A percentile compares a stretch with the other conserved stretches of the same genome.
Evolutionary conservation across 2,329 filamentous ascomycete species (phyloP).

Genomic region (Epicoccum sorghinum): DNA sequence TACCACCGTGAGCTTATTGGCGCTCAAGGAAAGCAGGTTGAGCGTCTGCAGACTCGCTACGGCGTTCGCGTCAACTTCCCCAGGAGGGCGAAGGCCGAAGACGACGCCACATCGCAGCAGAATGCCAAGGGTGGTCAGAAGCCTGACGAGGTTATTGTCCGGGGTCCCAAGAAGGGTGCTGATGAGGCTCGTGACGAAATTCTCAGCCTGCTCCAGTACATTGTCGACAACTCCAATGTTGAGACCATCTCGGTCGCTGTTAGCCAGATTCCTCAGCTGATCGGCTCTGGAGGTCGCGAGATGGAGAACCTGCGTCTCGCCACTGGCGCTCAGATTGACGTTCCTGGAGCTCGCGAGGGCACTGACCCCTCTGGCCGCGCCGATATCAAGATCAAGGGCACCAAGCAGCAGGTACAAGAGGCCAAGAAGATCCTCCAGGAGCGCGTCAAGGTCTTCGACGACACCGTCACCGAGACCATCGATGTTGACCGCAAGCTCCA

Average conservation of each 20-base stretch:
- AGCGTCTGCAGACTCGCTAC: constrained; percentile 90
- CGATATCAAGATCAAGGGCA: constrained; percentile 90
- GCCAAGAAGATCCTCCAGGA: constrained; percentile 90
- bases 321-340: constrained; percentile 89
- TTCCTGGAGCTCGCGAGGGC: constrained; percentile 79
- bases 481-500: constrained; percentile 96
- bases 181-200: constrained; percentile 93
- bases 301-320: constrained; percentile 87
- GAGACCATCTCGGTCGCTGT: constrained; percentile 85
- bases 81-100: constrained; percentile 68
- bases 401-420: constrained; percentile 85
- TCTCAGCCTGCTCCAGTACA: constrained; percentile 83
- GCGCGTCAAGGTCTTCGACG: constrained; percentile 85
- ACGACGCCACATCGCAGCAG: constrained; percentile 70
- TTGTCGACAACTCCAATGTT: constrained; percentile 83
- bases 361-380: constrained; percentile 70
- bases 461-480: constrained; percentile 82
- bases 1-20: constrained; percentile 95
- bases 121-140: constrained; percentile 70
- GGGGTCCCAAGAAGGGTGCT: constrained; percentile 89
- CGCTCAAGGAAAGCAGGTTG: constrained; percentile 83
- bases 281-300: constrained; percentile 86
- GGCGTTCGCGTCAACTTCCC: constrained; percentile 96
- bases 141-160: constrained; percentile 86
- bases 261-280: constrained; percentile 90